Evolutionary conservation across 2,329 filamentous ascomycete genomes (phyloP), one percentile per base, ranked within the genome.

Genomic region (Apiospora kogelbergensis): DNA sequence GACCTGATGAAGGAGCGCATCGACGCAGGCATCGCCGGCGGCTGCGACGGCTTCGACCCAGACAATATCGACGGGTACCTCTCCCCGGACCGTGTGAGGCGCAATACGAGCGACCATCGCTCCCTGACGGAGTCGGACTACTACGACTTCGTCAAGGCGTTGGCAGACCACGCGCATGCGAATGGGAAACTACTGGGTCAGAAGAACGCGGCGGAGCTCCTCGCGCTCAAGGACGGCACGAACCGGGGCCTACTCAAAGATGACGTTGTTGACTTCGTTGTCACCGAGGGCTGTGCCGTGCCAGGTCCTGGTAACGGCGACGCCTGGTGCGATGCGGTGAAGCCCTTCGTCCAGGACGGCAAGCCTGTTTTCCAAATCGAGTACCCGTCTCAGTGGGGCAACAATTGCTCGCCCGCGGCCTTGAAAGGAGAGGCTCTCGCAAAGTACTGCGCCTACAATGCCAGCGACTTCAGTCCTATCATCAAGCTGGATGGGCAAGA

Each of bases 341-440:
- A 40, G 26, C 20, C 41, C 41, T 68, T 64, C 33, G 42, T 40
- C 11, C 24, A 42, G 17, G 13, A 15, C 37, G 60, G 57, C 41
- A 64, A 64, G 41, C 33, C 67, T 9, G 67, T 68, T 20, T 60
- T 68, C n/a, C 67, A 68, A 42, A 68, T 68, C 57, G 67, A 68
- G 57, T 68, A 68, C 41, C 67, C 67, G 24, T 17, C 37, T 20
- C 57, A 68, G 24, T 60, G 63, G 41, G 15, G 26, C 26, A n/a
- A 42, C 20, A n/a, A 48, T 20, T 68, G 67, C 30, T 30, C 53
- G 24, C 17, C 57, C 40, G 20, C n/a, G 15, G 24, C 37, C 15
- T 37, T 60, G 9, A 24, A 40, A 26, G n/a, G 2, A n/a, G 24
- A 26, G 3, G 41, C 60, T 13, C 63, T 17, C 9, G 26, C 17